Evolutionary conservation across 495 filamentous ascomycete species (phyloP).

Genomic region (Oleoguttula mirabilis): DNA sequence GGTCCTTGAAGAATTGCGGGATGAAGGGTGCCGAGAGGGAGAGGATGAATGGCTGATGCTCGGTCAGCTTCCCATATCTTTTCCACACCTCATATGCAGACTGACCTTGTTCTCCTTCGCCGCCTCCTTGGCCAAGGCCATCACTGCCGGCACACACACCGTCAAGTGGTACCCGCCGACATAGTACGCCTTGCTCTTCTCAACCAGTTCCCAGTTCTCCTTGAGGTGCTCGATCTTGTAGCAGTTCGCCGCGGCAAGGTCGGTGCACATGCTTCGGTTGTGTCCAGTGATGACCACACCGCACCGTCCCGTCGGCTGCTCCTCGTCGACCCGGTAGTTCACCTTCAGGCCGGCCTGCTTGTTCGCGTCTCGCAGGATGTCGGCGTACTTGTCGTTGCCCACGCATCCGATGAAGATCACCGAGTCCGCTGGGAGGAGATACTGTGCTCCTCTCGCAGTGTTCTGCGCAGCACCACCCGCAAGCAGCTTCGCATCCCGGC

Average conservation of each 20-base stretch:
- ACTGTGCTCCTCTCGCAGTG: constrained; percentile 89
- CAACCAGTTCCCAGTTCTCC: constrained; percentile 81
- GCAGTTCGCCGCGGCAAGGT: constrained; percentile 90
- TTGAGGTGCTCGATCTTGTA: constrained; percentile 93
- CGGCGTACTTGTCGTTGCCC: constrained; percentile 81
- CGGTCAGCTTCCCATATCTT: constrained; percentile 3
- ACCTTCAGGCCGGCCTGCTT: constrained; percentile 74
- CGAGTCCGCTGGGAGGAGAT: constrained; percentile 76
- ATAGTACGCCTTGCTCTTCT: constrained; percentile 79
- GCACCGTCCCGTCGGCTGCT: constrained; percentile 77
- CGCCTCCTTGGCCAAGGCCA: constrained; percentile 81
- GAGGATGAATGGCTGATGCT: constrained; percentile 60
- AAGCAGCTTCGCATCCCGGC: constrained; percentile 82
- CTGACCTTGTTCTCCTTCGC: constrained; percentile 69
- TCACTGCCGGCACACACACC: constrained; percentile 79
- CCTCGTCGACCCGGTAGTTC: constrained; percentile 82
- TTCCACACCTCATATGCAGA: not conserved
- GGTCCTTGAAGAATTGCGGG: constrained; percentile 92
- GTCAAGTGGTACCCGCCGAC: constrained; percentile 84
- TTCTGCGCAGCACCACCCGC: constrained; percentile 97
- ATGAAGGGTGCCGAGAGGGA: constrained; percentile 93
- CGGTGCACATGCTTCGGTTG: constrained; percentile 85
- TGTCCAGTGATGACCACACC: constrained; percentile 94
- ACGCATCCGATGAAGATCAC: constrained; percentile 89
- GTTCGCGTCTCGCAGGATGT: constrained; percentile 66